Base-by-base conservation (phyloP, 495 filamentous ascomycete genomes). In the Talaromyces nanjingensis region DNA sequence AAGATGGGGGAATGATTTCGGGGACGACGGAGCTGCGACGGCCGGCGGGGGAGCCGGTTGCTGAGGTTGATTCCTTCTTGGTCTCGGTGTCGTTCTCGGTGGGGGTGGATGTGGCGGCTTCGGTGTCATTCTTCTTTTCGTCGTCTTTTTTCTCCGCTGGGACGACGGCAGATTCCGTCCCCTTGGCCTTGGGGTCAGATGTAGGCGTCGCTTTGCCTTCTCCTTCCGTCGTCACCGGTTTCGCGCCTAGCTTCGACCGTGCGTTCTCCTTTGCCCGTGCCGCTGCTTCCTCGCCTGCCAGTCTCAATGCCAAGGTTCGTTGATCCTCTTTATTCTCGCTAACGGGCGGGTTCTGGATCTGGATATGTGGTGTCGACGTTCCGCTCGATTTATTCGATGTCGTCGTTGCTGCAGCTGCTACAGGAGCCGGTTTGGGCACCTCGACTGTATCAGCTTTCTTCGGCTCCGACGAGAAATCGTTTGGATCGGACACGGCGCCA, bases 211-310 rank as follows among this genome's bases (percentile, higher is more conserved):
- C 66, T 29, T 63, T 63, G 20, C 63, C 65, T 11, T 62, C 37
- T 63, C 67, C 42, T 68, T 68, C 64, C 69, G 25, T 57, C n/a
- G 56, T 37, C 5, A 33, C 42, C 9, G 16, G 33, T 62, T 47
- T 65, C 56, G 53, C 63, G 27, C 37, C 64, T 42, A 60, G 63
- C 55, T 56, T 66, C 22, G 59, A 53, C 5, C 63, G 65, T 22
- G 68, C 67, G 37, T 74, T 79, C 55, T 70, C 68, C 20, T 76
- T 77, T 4, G 83, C 83, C 71, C 86, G 90, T 64, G 83, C 75
- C 0, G 89, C 89, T 14, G 89, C 90, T 68, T 91, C 88, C 63
- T 86, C 79, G 64, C 88, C 86, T 12, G 88, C 83, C 74, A 86
- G 86, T 59, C 81, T 79, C 63, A 90, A 76, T 4, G 88, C 84